Evolutionary conservation across 352 stramenopile genomes (phyloP), one percentile per base, ranked within the genome.

Genomic region (Globisporangium barbulae): DNA sequence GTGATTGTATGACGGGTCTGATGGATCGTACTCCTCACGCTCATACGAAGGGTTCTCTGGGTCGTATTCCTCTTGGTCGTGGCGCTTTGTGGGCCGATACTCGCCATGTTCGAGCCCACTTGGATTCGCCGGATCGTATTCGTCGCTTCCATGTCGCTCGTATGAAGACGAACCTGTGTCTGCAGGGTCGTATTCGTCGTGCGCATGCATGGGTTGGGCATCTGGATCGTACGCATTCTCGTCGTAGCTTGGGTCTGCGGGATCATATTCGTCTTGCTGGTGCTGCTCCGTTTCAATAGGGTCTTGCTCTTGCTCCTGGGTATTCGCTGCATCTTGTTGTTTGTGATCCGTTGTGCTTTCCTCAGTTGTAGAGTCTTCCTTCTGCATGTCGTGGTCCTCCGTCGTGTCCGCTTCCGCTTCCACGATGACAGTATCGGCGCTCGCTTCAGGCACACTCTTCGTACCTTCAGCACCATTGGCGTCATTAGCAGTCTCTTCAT

Each of bases 21-120:
- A 49, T 5, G 65, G 44, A 62, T 60, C 45, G 35, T 69, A 60
- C 22, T 35, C 22, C 2, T 59, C 21, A 6, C 17, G 28, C n/a
- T 60, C 47, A 5, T 60, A 74, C 17, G 71, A 75, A 21, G 73
- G 75, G 69, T 74, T 65, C 21, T 75, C 75, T 17, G 71, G 75
- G 33, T 80, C 70, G 30, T 84, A 82, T 48, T 79, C 73, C 30
- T 81, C 72, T 37, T 76, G 58, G 10, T 67, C 58, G 47, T 62
- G 66, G 49, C 61, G 70, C 19, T 75, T 60, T 37, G 50, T 25
- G 0, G 47, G 30, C 19, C 52, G 49, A 35, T 65, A 66, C 31
- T 68, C 62, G 31, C 33, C 62, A 28, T 62, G 13, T 25, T 10
- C 28, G 31, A 59, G 30, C 3, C 28, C 48, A 8, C 42, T 44